Conservation (phyloP, 2,329 filamentous ascomycete species). For the Bertia moriformis region DNA sequence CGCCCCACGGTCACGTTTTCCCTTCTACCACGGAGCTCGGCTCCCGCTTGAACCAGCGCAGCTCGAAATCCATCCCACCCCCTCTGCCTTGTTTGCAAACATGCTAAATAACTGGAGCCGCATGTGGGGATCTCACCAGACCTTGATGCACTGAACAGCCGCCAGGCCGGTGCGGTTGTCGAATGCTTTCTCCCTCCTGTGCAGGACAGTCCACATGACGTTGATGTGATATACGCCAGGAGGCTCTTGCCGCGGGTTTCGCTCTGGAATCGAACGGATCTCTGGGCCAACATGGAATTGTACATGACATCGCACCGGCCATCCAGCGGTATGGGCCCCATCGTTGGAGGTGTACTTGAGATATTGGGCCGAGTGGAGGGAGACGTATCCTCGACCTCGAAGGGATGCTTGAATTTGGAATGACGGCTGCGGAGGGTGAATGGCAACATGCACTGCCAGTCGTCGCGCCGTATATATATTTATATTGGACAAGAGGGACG, state of each 20-base stretch:
- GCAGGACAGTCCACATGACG: slow-evolving; percentile 33
- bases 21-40: no score
- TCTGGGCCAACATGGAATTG: slow-evolving; percentile 31
- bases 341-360: slow-evolving; percentile 30
- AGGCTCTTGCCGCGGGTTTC: slow-evolving; percentile 30
- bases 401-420: slow-evolving; percentile 29
- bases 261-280: slow-evolving; percentile 31
- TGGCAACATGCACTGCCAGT: slow-evolving; percentile 18
- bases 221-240: slow-evolving; percentile 34
- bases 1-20: no score
- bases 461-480: no score
- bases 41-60: slow-evolving; percentile 30
- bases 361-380: slow-evolving; percentile 30
- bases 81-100: slow-evolving; percentile 31
- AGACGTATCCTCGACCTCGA: slow-evolving; percentile 32
- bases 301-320: no score
- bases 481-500: not conserved
- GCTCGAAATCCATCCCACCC: slow-evolving; percentile 28
- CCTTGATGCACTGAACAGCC: slow-evolving; percentile 33
- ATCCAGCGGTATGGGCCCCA: slow-evolving; percentile 25
- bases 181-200: slow-evolving; percentile 31
- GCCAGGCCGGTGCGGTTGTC: slow-evolving; percentile 33
- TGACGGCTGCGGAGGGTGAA: slow-evolving; percentile 34
- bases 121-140: slow-evolving; percentile 33
- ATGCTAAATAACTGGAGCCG: slow-evolving; percentile 30